phyloP scores from a whole-genome alignment of 495 filamentous ascomycete genomes.

The Penicillium argentinense region DNA sequence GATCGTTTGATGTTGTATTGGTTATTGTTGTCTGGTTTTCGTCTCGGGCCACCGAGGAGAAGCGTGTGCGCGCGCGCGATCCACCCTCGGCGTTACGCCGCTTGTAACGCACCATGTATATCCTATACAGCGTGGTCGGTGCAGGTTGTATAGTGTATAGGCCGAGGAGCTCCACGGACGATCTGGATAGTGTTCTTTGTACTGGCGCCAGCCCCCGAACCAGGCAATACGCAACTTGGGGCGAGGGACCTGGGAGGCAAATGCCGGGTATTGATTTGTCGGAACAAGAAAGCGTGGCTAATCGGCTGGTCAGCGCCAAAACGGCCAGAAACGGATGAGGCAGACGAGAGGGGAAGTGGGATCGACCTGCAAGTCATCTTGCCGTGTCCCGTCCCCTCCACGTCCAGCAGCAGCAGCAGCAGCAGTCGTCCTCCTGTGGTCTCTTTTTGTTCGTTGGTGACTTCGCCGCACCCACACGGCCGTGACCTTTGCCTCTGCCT shows the following conservation, averaged over 20 bases:
- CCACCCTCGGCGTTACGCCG: slow-evolving; percentile 7
- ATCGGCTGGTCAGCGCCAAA: slow-evolving; percentile 17
- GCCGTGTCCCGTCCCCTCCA: slow-evolving; percentile 18
- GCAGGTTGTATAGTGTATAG: not conserved
- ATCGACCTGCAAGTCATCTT: slow-evolving; percentile 34
- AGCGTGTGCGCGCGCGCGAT: not conserved
- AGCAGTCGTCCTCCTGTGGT: no score
- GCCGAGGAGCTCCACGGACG: slow-evolving; percentile 7
- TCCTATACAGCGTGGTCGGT: not conserved
- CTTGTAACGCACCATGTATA: slow-evolving; percentile 12
- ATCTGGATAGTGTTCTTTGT: slow-evolving; percentile 8
- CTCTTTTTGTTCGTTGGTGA: no score
- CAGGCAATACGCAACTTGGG: not conserved
- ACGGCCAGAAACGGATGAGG: not conserved
- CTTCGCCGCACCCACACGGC: no score
- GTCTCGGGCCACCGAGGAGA: not conserved
- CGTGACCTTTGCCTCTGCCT: no score
- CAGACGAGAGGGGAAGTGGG: slow-evolving; percentile 20
- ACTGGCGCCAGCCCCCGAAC: slow-evolving; percentile 3
- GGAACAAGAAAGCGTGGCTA: slow-evolving; percentile 11
- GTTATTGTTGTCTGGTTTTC: no score
- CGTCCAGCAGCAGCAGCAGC: no score
- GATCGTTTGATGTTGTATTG: no score
- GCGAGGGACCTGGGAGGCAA: not conserved
- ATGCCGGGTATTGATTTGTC: slow-evolving; percentile 4